A percentile compares a stretch with the other conserved stretches of the same genome.
These are phyloP conservation scores for Echria macrotheca DNA, from an alignment of 495 filamentous ascomycete species.

Conservation along the genomic window DNA sequence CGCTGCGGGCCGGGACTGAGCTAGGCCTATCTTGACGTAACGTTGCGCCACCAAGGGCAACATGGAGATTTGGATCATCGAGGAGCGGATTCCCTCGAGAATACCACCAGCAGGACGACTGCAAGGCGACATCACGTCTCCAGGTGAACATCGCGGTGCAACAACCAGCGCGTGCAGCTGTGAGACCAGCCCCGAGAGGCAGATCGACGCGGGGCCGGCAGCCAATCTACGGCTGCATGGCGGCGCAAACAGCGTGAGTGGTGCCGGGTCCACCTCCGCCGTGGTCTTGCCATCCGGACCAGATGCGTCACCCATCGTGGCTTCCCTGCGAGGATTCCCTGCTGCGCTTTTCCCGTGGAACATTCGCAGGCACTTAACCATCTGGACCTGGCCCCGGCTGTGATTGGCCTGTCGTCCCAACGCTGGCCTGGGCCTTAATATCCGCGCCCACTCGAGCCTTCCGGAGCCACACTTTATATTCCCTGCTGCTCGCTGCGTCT, in stretches of 20 bases:
- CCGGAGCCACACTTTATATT: neutral
- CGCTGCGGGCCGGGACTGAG: neutral
- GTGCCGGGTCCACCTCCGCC: neutral
- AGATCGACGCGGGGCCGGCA: neutral
- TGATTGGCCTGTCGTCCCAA: conserved; percentile 2
- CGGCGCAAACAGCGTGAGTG: neutral
- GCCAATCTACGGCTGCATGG: conserved; percentile 3
- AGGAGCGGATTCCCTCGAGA: neutral
- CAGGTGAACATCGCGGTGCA: no score
- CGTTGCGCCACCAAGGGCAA: conserved; percentile 22
- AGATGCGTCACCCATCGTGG: neutral
- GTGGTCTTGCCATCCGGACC: neutral
- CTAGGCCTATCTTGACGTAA: conserved; percentile 18
- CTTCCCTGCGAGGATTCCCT: neutral
- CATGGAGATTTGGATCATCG: conserved; percentile 11
- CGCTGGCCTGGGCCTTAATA: neutral
- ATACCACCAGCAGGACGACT: neutral
- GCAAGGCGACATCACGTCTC: neutral
- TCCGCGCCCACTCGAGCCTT: neutral
- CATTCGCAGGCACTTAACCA: neutral
- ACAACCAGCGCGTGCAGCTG: no score
- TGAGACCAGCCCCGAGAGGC: no score
- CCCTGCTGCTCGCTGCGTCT: neutral
- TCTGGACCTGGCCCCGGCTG: no score
- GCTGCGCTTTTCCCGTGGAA: conserved; percentile 1